Evolutionary conservation across 2,329 filamentous ascomycete genomes (phyloP), one percentile per base, ranked within the genome.

Genomic region (Xenoacremonium recifei): DNA sequence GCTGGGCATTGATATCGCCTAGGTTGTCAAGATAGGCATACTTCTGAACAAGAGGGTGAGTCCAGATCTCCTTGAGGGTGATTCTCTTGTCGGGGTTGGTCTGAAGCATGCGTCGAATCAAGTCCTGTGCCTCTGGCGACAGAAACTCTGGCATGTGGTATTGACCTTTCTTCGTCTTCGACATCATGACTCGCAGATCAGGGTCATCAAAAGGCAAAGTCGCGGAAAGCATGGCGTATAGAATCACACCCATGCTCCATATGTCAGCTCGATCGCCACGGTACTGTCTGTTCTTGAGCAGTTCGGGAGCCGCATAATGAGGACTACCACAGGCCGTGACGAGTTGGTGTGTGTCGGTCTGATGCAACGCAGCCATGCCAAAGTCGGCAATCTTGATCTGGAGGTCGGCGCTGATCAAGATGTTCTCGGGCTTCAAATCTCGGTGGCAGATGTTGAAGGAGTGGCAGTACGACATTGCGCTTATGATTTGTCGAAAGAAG

Each of bases 351-450:
- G 82, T 85, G 18, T 81, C 77, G 4, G 87, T 87, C 63, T 97
- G 92, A 49, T 85, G 81, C 31, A 97, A 74, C 4, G 92, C 92
- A 33, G 93, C 93, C 91, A 99, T 96, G 31, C 93, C 92, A 64
- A 99, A 99, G 64, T 99, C 93, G 38, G 92, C 92, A 55, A 99
- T 84, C 68, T 97, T 99, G 64, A 97, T 83, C 44, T 87, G 82
- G 39, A 85, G 78, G 35, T 84, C 72, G 3, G 73, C 72, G 43
- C 90, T 90, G 37, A 99, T 76, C 15, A 99, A 75, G 34, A 99
- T 96, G 57, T 99, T 99, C 67, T 99, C 93, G 0, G 91, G 93
- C 67, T 99, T 99, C 39, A 99, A 74, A 56, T 99, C 93, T 18
- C 93, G 87, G 62, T 99, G 93, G 62, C 91, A 96, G 49, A 99